Evolutionary conservation across 1,139 yeast species (phyloP).

Genomic region (Yamadazyma taylorii): DNA sequence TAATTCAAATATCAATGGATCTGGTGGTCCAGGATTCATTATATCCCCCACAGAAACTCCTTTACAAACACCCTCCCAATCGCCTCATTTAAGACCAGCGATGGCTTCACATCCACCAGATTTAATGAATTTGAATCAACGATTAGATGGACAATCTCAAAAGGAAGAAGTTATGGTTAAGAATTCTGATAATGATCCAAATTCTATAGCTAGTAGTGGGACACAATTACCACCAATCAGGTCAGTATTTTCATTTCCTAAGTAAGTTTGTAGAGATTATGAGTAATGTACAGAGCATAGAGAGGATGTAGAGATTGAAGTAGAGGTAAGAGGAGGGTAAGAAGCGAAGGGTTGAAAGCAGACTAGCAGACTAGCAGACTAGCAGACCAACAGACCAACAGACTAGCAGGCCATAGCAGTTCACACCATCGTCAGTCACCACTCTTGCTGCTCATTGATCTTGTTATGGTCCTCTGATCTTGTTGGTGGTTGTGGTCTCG

Average conservation of each 20-base stretch:
- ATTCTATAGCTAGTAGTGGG: constrained; percentile 41
- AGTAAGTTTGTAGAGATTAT: constrained; percentile 1
- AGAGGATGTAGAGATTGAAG: too few species aligned
- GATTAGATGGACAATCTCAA: constrained; percentile 6
- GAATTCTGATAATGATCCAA: constrained; percentile 21
- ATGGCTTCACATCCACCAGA: constrained; percentile 8
- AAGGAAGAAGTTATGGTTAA: constrained; percentile 11
- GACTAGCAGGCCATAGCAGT: too few species aligned
- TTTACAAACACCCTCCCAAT: constrained; percentile 44
- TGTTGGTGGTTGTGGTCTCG: too few species aligned
- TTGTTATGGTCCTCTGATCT: too few species aligned
- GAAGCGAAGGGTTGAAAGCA: too few species aligned
- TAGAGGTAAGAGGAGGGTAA: too few species aligned
- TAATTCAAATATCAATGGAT: constrained; percentile 1
- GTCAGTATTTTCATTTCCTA: constrained; percentile 28
- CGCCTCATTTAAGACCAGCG: constrained; percentile 38
- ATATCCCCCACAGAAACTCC: constrained; percentile 42
- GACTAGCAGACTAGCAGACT: not conserved
- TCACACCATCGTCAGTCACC: too few species aligned
- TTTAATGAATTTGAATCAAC: constrained; percentile 6
- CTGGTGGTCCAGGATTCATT: constrained; percentile 17
- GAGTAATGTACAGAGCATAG: constrained; percentile 2
- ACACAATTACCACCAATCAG: constrained; percentile 47
- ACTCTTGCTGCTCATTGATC: too few species aligned
- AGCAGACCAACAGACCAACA: too few species aligned